Evolutionary conservation across 1,284 basidiomycete species (phyloP).

Genomic region (Ustilago esculenta): DNA sequence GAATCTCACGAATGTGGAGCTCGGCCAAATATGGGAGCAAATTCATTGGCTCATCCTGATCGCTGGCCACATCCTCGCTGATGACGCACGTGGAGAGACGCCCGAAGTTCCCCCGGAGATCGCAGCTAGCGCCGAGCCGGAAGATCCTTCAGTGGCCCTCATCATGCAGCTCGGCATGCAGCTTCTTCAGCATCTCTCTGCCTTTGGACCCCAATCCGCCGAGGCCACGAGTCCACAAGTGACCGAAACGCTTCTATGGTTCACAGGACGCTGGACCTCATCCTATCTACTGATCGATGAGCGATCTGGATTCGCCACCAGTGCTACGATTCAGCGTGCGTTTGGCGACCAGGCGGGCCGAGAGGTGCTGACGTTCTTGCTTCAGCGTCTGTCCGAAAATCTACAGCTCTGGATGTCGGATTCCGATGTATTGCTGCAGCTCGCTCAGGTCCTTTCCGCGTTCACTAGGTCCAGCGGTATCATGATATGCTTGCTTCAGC

Average conservation of each 20-base stretch:
- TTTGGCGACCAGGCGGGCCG: slow-evolving; percentile 50
- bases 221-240: slow-evolving; percentile 58
- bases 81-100: slow-evolving; percentile 51
- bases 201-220: slow-evolving; percentile 29
- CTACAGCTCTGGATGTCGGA: slow-evolving; percentile 59
- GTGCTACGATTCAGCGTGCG: slow-evolving; percentile 32
- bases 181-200: slow-evolving; percentile 42
- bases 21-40: slow-evolving; percentile 60
- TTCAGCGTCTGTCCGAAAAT: slow-evolving; percentile 51
- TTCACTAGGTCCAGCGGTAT: slow-evolving; percentile 53
- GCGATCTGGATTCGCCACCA: slow-evolving; percentile 28
- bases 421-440: slow-evolving; percentile 56
- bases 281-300: slow-evolving; percentile 50
- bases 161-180: slow-evolving; percentile 50
- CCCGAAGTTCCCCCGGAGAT: slow-evolving; percentile 46
- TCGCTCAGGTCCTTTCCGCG: slow-evolving; percentile 51
- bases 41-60: slow-evolving; percentile 61
- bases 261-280: slow-evolving; percentile 60
- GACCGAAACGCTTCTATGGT: slow-evolving; percentile 56
- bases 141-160: slow-evolving; percentile 34
- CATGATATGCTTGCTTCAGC: slow-evolving; percentile 53
- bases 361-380: slow-evolving; percentile 52
- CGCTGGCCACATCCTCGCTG: slow-evolving; percentile 54
- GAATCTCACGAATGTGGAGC: slow-evolving; percentile 12
- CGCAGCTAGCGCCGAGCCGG: slow-evolving; percentile 21